Evolutionary conservation across 208 protist genomes (phyloP).

Genomic region (Wallacemonas sp.): DNA sequence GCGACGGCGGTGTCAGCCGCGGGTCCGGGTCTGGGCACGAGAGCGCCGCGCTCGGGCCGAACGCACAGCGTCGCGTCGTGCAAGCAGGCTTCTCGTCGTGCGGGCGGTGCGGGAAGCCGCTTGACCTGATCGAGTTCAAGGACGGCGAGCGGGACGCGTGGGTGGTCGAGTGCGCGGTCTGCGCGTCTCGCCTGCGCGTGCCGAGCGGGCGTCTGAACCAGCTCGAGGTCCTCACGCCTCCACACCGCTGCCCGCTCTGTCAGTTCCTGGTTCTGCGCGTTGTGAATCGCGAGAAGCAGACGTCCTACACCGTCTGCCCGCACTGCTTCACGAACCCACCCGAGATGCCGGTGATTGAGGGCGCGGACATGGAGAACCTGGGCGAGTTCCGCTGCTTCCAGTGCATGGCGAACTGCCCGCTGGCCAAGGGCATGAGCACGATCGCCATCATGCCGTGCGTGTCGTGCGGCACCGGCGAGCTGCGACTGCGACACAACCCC

Average conservation of each 20-base stretch:
- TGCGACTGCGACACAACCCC: slow-evolving; percentile 55
- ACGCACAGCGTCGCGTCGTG: slow-evolving; percentile 27
- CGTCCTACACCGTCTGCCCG: slow-evolving; percentile 74
- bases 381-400: slow-evolving; percentile 88
- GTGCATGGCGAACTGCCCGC: slow-evolving; percentile 71
- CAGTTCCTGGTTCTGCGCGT: slow-evolving; percentile 63
- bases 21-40: no score
- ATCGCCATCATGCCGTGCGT: slow-evolving; percentile 63
- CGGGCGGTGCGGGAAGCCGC: slow-evolving; percentile 44
- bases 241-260: slow-evolving; percentile 66
- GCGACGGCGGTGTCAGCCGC: no score
- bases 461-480: slow-evolving; percentile 60
- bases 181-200: slow-evolving; percentile 48
- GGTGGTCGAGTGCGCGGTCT: slow-evolving; percentile 47
- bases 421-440: slow-evolving; percentile 67
- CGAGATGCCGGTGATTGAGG: slow-evolving; percentile 1
- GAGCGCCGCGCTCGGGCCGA: background rate
- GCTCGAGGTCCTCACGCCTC: slow-evolving; percentile 34
- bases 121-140: slow-evolving; percentile 61
- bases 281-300: slow-evolving; percentile 69
- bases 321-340: slow-evolving; percentile 80
- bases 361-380: slow-evolving; percentile 34
- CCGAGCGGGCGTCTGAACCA: slow-evolving; percentile 56
- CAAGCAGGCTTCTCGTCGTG: slow-evolving; percentile 36
- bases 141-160: slow-evolving; percentile 44